Conservation (phyloP, 345 rosid genomes). For the Salix caprea region DNA sequence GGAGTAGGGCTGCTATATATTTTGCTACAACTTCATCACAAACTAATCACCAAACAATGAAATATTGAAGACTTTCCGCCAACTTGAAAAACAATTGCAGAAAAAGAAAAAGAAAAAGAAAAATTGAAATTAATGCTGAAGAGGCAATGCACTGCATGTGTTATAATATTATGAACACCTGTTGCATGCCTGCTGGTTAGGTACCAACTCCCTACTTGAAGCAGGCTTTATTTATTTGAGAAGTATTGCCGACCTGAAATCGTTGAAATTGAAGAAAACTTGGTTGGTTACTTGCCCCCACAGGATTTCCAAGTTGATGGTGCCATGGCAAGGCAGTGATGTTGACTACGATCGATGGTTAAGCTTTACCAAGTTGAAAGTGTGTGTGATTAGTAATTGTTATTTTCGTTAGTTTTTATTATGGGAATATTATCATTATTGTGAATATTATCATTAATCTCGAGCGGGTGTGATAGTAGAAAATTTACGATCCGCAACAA, state of each 20-base stretch:
- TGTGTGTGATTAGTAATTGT: background rate
- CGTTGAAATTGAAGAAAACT: background rate
- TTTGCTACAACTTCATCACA: too few relatives aligned
- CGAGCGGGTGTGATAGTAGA: rapidly evolving
- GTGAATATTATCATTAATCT: too few relatives aligned
- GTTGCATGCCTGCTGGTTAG: background rate
- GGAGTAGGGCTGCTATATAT: too few relatives aligned
- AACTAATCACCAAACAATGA: too few relatives aligned
- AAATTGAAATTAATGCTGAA: too few relatives aligned
- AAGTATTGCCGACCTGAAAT: background rate
- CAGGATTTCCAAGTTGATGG: background rate
- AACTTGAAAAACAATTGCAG: too few relatives aligned
- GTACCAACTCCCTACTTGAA: background rate
- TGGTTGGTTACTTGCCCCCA: background rate
- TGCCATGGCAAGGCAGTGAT: background rate
- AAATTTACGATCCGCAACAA: too few relatives aligned
- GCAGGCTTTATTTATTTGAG: background rate
- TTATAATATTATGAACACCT: background rate
- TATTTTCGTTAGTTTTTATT: background rate
- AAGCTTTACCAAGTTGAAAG: background rate
- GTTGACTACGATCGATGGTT: background rate
- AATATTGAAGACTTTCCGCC: too few relatives aligned
- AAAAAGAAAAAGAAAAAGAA: too few relatives aligned
- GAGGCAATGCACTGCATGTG: background rate
- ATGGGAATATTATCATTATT: background rate